Conservation (phyloP, 805 yeast genomes). For the Hagleromyces aurorensis region DNA sequence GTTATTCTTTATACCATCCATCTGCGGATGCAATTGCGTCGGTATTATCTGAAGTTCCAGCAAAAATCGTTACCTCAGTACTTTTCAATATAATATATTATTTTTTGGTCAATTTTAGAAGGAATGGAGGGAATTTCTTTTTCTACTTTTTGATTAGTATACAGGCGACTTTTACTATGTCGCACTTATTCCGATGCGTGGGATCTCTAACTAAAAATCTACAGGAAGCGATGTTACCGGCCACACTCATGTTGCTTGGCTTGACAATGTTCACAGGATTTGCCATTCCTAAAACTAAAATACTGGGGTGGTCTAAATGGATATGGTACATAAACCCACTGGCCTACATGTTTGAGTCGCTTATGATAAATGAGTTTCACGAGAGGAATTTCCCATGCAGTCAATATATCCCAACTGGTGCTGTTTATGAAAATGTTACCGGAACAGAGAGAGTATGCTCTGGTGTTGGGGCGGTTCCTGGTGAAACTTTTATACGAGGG, state of each 20-base stretch:
- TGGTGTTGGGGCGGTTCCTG: constrained; percentile 44
- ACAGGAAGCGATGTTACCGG: constrained; percentile 40
- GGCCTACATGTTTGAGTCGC: constrained; percentile 37
- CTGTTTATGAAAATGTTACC: constrained; percentile 30
- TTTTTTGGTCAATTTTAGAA: constrained; percentile 46
- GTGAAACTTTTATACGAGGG: constrained; percentile 41
- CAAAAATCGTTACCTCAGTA: constrained; percentile 37
- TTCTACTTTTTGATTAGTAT: constrained; percentile 39
- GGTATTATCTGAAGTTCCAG: constrained; percentile 50
- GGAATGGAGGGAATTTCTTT: constrained; percentile 49
- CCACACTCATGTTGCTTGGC: constrained; percentile 34
- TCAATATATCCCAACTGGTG: constrained; percentile 36
- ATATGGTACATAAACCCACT: constrained; percentile 38
- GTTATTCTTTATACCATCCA: constrained; percentile 52
- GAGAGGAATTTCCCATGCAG: constrained; percentile 32
- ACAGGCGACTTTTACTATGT: constrained; percentile 44
- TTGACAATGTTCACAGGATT: constrained; percentile 37
- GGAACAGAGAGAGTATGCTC: constrained; percentile 36
- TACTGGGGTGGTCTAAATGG: constrained; percentile 44
- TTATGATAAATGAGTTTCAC: constrained; percentile 39
- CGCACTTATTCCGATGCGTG: constrained; percentile 40
- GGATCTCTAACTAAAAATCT: constrained; percentile 35
- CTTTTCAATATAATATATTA: constrained; percentile 43
- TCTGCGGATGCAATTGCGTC: constrained; percentile 59
- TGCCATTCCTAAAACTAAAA: constrained; percentile 36